phyloP scores from a whole-genome alignment of 192 early-diverging fungal genomes.

The Entomortierella beljakovae region DNA sequence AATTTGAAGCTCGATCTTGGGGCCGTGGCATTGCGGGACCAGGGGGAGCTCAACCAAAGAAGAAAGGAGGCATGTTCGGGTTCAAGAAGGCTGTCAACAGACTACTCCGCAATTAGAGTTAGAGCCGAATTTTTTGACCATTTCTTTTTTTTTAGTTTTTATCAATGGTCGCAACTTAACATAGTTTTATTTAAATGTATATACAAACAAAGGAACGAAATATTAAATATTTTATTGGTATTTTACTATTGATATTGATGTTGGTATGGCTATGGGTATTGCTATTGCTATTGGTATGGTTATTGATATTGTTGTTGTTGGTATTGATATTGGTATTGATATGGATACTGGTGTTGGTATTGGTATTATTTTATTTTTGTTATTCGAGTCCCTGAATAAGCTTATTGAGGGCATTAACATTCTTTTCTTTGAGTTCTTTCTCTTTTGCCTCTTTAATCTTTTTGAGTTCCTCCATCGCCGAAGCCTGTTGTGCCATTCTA shows the following conservation, averaged over 20 bases:
- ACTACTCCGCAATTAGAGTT: constrained; percentile 31
- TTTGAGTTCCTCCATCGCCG: constrained; percentile 30
- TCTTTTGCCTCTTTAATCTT: constrained; percentile 35
- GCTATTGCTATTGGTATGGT: neutral
- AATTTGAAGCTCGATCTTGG: constrained; percentile 27
- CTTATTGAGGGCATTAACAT: constrained; percentile 24
- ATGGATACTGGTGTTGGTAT: neutral
- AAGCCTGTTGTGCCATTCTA: constrained; percentile 44
- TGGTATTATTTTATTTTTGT: neutral
- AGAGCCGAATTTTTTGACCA: too few species aligned
- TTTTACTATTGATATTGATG: neutral
- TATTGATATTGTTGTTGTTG: too few species aligned
- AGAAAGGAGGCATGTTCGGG: constrained; percentile 54
- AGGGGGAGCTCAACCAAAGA: constrained; percentile 33
- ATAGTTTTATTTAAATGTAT: too few species aligned
- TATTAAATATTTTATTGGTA: too few species aligned
- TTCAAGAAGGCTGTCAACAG: constrained; percentile 49
- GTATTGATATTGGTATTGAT: too few species aligned
- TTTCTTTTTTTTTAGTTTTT: too few species aligned
- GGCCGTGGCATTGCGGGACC: constrained; percentile 45
- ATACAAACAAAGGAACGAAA: too few species aligned
- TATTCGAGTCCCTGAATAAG: constrained; percentile 26
- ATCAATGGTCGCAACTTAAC: too few species aligned
- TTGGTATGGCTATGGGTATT: neutral
- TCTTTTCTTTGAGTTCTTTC: constrained; percentile 16